Percentiles rank a stretch among this genome's conserved stretches.
These are phyloP conservation scores for Trametes punicea DNA, from an alignment of 768 basidiomycete species.

Conservation along the genomic window DNA sequence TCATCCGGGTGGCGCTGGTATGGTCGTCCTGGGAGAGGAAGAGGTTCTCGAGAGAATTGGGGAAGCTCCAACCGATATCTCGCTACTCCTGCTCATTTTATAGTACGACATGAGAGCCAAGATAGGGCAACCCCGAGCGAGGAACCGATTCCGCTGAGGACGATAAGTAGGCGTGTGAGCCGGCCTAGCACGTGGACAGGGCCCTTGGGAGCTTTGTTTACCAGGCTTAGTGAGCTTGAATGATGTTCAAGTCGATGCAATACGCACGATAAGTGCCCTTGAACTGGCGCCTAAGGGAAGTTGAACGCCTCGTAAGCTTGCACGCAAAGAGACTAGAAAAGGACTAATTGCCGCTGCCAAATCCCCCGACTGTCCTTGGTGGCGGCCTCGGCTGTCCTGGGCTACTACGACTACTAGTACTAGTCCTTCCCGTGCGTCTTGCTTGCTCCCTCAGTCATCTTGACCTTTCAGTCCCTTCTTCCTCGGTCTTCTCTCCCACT, in stretches of 20 bases:
- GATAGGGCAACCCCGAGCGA: neutral
- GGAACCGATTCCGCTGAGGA: neutral
- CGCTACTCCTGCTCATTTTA: neutral
- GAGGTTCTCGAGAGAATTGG: neutral
- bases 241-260: no score
- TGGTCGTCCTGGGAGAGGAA: neutral
- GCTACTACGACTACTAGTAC: no score
- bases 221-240: neutral
- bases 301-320: no score
- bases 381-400: no score
- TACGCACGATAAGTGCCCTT: no score
- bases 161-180: neutral
- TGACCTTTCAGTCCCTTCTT: neutral
- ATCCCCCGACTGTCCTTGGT: no score
- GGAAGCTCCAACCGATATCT: conserved; percentile 1
- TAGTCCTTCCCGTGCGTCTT: neutral
- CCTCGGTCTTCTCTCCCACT: neutral
- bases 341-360: no score
- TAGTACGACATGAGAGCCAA: neutral
- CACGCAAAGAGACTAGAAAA: no score
- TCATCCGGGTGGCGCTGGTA: neutral
- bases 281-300: no score
- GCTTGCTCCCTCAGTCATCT: neutral
- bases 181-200: neutral
- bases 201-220: no score